Conservation (phyloP, 495 filamentous ascomycete genomes). For the Penicillium herquei region DNA sequence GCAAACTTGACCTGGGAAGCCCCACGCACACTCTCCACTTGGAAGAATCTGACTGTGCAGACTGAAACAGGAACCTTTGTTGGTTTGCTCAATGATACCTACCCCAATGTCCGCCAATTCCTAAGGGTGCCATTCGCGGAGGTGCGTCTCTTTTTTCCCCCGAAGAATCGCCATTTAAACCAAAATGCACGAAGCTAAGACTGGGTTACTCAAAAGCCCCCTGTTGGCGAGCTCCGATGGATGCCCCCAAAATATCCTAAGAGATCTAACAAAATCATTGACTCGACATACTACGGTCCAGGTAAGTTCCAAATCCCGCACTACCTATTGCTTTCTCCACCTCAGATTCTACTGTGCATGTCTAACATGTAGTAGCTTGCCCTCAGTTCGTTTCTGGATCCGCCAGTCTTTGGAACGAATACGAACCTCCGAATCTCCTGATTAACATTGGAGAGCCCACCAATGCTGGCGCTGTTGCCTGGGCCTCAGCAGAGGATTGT, state of each 20-base stretch:
- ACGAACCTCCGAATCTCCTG: slow-evolving; percentile 11
- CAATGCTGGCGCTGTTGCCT: slow-evolving; percentile 10
- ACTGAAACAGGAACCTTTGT: slow-evolving; percentile 13
- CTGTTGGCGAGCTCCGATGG: slow-evolving; percentile 13
- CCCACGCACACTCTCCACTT: slow-evolving; percentile 11
- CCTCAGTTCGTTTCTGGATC: slow-evolving; percentile 9
- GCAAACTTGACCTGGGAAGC: slow-evolving; percentile 14
- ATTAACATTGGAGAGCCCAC: slow-evolving; percentile 9
- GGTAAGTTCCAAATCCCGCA: neutral
- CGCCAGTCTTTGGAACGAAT: slow-evolving; percentile 13
- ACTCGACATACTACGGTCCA: slow-evolving; percentile 12
- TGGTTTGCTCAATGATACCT: slow-evolving; percentile 7
- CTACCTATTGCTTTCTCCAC: neutral
- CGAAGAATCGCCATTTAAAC: no score
- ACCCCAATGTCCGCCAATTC: slow-evolving; percentile 12
- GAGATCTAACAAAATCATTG: slow-evolving; percentile 2
- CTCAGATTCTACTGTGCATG: neutral
- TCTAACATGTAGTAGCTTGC: slow-evolving; percentile 3
- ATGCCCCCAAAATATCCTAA: slow-evolving; percentile 5
- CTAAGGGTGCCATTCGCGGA: slow-evolving; percentile 8
- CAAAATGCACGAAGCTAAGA: no score
- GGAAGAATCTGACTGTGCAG: slow-evolving; percentile 15
- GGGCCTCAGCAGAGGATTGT: slow-evolving; percentile 20
- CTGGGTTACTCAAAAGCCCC: slow-evolving; percentile 1
- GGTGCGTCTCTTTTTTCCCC: neutral